Conservation (phyloP, 1,284 basidiomycete genomes). For the Boletellus sp. region DNA sequence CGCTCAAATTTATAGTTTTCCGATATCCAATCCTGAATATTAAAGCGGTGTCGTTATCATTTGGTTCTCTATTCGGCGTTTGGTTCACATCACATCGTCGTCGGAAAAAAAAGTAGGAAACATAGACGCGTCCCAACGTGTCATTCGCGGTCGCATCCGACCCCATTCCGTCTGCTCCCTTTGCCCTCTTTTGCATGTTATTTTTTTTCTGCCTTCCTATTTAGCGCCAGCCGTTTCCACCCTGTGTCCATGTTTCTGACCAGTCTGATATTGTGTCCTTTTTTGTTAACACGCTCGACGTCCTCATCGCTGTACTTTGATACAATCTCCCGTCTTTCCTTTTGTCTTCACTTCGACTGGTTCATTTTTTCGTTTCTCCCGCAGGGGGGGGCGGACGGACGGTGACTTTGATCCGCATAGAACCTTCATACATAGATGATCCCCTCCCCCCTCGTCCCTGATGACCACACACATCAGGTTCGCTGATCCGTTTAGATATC, state of each 20-base stretch:
- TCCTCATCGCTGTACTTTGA: slow-evolving; percentile 19
- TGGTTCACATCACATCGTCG: slow-evolving; percentile 10
- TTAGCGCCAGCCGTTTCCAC: slow-evolving; percentile 3
- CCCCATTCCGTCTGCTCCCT: background rate
- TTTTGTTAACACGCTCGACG: slow-evolving; percentile 3
- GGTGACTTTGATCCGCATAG: slow-evolving; percentile 19
- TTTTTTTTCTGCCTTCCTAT: background rate
- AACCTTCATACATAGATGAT: slow-evolving; percentile 16
- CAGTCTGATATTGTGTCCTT: slow-evolving; percentile 12
- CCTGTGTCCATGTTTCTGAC: slow-evolving; percentile 10
- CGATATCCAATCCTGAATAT: slow-evolving; percentile 12
- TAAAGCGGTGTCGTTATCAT: background rate
- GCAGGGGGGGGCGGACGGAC: slow-evolving; percentile 13
- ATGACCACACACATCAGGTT: background rate
- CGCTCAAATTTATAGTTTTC: slow-evolving; percentile 20
- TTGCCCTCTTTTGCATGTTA: background rate
- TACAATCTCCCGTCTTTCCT: slow-evolving; percentile 7
- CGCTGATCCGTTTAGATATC: slow-evolving; percentile 9
- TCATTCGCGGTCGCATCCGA: slow-evolving; percentile 2
- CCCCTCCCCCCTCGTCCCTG: background rate
- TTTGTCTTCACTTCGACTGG: background rate
- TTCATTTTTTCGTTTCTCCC: background rate
- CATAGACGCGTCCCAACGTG: slow-evolving; percentile 22
- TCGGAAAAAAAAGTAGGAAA: background rate
- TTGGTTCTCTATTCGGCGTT: slow-evolving; percentile 8